Percentiles rank a stretch among this genome's conserved stretches.
Evolutionary conservation across 306 rosid genomes (phyloP).

Genomic region (Ceratonia siliqua): DNA sequence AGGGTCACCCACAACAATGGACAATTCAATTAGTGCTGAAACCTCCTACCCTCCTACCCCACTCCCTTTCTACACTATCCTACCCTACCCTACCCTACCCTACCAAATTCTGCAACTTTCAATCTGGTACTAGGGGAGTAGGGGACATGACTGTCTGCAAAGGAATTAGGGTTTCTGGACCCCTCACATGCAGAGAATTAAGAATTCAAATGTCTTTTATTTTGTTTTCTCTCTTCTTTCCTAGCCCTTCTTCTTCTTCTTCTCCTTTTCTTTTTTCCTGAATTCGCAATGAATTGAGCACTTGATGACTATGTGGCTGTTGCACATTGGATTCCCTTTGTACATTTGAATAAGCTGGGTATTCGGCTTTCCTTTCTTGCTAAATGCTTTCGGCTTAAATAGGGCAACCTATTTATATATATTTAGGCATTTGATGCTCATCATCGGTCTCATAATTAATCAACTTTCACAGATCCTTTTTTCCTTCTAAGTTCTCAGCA

Average conservation of each 20-base stretch:
- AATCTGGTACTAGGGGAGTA: slow-evolving; percentile 44
- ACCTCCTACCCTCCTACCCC: slow-evolving; percentile 39
- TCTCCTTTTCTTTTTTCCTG: not conserved
- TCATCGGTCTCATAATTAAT: slow-evolving; percentile 37
- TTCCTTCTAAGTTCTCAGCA: not conserved
- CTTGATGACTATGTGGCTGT: slow-evolving; percentile 27
- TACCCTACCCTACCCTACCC: slow-evolving; percentile 26
- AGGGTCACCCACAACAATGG: slow-evolving; percentile 43
- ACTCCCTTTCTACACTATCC: slow-evolving; percentile 27
- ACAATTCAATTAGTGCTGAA: slow-evolving; percentile 52
- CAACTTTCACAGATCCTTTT: not conserved
- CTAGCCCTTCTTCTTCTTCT: not conserved
- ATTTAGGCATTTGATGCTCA: slow-evolving; percentile 26
- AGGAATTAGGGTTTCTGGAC: slow-evolving; percentile 46
- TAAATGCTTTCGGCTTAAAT: slow-evolving; percentile 29
- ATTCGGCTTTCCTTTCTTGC: slow-evolving; percentile 14
- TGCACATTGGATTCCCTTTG: slow-evolving; percentile 46
- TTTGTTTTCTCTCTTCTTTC: not conserved
- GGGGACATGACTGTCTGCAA: slow-evolving; percentile 8
- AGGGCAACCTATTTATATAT: slow-evolving; percentile 17
- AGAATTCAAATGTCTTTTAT: not conserved
- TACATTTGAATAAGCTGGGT: slow-evolving; percentile 10
- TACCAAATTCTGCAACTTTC: slow-evolving; percentile 39
- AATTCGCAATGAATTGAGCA: not conserved
- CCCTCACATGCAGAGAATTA: slow-evolving; percentile 32